Evolutionary conservation across 768 basidiomycete genomes (phyloP).

Genomic region (Tricholomella constricta): DNA sequence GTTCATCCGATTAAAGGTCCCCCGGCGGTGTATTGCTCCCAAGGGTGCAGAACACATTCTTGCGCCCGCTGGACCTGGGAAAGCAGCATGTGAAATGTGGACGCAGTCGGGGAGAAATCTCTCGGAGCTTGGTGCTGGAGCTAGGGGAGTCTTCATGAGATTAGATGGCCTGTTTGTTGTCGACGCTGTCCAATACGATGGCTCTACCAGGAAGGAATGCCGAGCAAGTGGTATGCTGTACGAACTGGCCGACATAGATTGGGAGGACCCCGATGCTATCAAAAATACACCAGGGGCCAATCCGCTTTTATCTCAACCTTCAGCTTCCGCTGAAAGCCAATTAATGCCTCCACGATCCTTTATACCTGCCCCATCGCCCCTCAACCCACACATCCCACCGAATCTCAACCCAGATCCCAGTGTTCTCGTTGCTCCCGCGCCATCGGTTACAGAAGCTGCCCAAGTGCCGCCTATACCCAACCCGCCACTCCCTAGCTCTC

Average conservation of each 20-base stretch:
- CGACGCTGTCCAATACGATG: slow-evolving; percentile 45
- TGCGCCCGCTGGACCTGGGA: slow-evolving; percentile 63
- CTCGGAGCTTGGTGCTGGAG: slow-evolving; percentile 49
- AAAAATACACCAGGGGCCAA: background rate
- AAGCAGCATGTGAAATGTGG: slow-evolving; percentile 28
- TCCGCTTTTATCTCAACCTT: background rate
- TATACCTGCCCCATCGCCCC: slow-evolving; percentile 31
- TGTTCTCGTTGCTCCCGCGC: slow-evolving; percentile 1
- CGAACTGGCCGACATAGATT: slow-evolving; percentile 77
- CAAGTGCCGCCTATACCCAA: slow-evolving; percentile 5
- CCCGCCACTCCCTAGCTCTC: slow-evolving; percentile 8
- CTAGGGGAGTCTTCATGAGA: slow-evolving; percentile 72
- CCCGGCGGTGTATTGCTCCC: slow-evolving; percentile 68
- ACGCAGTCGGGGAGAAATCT: slow-evolving; percentile 23
- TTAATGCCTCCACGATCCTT: slow-evolving; percentile 3
- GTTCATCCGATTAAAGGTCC: slow-evolving; percentile 75
- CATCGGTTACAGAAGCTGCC: slow-evolving; percentile 3
- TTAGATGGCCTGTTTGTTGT: slow-evolving; percentile 66
- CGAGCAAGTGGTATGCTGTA: slow-evolving; percentile 75
- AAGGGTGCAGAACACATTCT: slow-evolving; percentile 59
- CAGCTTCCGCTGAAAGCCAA: background rate
- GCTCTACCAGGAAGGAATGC: slow-evolving; percentile 53
- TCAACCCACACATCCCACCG: slow-evolving; percentile 31
- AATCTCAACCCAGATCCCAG: slow-evolving; percentile 32
- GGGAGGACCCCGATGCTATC: slow-evolving; percentile 43